Conservation (phyloP, 345 rosid species). For the Moricandia moricandioides region DNA sequence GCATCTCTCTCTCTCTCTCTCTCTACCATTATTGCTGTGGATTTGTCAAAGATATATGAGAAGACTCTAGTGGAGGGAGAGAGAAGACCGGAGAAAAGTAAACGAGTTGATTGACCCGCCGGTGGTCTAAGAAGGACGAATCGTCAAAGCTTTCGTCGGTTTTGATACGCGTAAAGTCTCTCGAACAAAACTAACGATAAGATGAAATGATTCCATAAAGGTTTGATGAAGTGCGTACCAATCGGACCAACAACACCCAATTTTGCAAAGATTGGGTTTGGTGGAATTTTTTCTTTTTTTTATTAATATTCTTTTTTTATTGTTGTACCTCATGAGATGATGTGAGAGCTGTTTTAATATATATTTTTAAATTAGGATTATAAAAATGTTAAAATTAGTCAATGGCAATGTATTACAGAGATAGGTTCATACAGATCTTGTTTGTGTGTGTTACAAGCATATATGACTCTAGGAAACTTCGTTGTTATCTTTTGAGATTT, state of each 20-base stretch:
- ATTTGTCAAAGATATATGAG: constrained; percentile 3
- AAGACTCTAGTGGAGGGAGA: background rate
- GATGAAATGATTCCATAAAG: background rate
- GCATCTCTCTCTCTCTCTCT: background rate
- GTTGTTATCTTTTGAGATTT: constrained; percentile 8
- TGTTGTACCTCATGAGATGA: background rate
- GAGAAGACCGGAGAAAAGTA: constrained; percentile 37
- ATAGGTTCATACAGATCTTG: background rate
- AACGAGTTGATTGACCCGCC: constrained; percentile 38
- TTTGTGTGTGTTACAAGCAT: background rate
- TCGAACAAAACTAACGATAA: background rate
- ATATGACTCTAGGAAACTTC: constrained; percentile 9
- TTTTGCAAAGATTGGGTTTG: constrained; percentile 28
- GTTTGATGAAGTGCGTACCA: constrained; percentile 17
- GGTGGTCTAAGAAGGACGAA: background rate
- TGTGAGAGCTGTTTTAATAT: background rate
- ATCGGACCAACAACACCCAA: constrained; percentile 10
- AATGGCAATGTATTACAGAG: background rate
- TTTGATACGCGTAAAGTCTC: background rate
- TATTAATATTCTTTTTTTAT: background rate
- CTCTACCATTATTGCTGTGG: background rate
- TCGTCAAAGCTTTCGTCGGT: constrained; percentile 29
- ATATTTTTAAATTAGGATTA: background rate
- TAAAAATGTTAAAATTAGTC: constrained; percentile 8
- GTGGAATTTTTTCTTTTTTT: constrained; percentile 5